Evolutionary conservation across 495 filamentous ascomycete genomes (phyloP).

Genomic region (Apiosordaria backusii): DNA sequence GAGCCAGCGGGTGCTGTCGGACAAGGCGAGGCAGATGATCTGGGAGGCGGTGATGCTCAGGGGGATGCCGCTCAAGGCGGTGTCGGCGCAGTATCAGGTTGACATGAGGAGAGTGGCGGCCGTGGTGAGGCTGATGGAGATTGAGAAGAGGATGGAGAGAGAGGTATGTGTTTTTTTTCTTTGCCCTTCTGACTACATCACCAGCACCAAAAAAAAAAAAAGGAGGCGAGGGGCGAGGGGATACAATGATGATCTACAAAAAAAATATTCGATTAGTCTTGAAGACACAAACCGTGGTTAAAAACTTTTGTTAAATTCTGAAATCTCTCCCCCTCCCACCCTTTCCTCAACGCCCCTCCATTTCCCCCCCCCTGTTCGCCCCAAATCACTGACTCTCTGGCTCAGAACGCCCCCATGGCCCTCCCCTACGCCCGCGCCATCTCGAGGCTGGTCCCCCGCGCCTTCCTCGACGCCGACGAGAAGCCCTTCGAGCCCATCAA

Average conservation of each 20-base stretch:
- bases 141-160: slow-evolving; percentile 73
- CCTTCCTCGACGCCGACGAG: slow-evolving; percentile 18
- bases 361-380: neutral
- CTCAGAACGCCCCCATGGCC: slow-evolving; percentile 73
- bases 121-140: slow-evolving; percentile 78
- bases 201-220: no score
- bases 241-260: slow-evolving; percentile 64
- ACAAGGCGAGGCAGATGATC: slow-evolving; percentile 70
- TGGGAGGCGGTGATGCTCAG: slow-evolving; percentile 60
- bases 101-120: slow-evolving; percentile 86
- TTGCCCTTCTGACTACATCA: slow-evolving; percentile 11
- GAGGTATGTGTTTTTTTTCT: slow-evolving; percentile 55
- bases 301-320: slow-evolving; percentile 39
- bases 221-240: neutral
- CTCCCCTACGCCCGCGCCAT: slow-evolving; percentile 72
- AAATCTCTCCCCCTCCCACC: neutral
- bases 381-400: neutral
- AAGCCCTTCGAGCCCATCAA: slow-evolving; percentile 79
- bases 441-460: slow-evolving; percentile 72
- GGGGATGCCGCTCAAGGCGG: slow-evolving; percentile 67
- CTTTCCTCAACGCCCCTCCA: neutral
- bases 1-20: slow-evolving; percentile 71
- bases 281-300: slow-evolving; percentile 86
- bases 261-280: slow-evolving; percentile 96
- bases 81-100: slow-evolving; percentile 73